phyloP scores from a whole-genome alignment of 495 filamentous ascomycete genomes.

The Bathelium albidoporum region DNA sequence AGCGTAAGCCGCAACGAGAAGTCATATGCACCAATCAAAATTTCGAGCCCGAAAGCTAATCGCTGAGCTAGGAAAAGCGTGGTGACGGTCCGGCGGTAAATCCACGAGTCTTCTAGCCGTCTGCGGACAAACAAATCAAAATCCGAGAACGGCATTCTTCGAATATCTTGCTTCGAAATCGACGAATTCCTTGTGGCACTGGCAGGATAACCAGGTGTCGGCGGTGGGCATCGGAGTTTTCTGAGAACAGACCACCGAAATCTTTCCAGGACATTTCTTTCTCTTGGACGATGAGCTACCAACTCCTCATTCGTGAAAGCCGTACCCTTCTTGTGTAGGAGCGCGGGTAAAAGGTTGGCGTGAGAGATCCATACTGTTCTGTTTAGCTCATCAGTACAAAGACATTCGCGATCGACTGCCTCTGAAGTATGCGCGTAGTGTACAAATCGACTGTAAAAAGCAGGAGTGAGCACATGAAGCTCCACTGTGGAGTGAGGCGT shows the following conservation, averaged over 20 bases:
- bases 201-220: conserved; percentile 18
- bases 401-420: conserved; percentile 40
- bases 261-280: conserved; percentile 11
- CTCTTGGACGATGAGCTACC: background rate
- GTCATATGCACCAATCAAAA: conserved; percentile 16
- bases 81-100: conserved; percentile 21
- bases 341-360: conserved; percentile 31
- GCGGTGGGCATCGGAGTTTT: conserved; percentile 24
- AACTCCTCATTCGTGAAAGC: background rate
- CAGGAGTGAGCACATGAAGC: conserved; percentile 46
- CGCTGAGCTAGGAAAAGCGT: conserved; percentile 26
- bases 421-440: conserved; percentile 42
- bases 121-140: conserved; percentile 20
- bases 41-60: conserved; percentile 21
- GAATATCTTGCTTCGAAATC: conserved; percentile 14
- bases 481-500: background rate
- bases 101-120: conserved; percentile 1
- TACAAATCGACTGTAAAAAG: conserved; percentile 50
- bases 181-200: background rate
- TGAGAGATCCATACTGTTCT: conserved; percentile 43
- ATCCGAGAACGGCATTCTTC: conserved; percentile 16
- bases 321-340: conserved; percentile 10
- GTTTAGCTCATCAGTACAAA: conserved; percentile 33
- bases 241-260: conserved; percentile 22
- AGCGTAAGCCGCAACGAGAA: conserved; percentile 16